A percentile compares a stretch with the other conserved stretches of the same genome.
These are phyloP conservation scores for Solanum piurae DNA, from an alignment of 257 asterid genomes.

Conservation along the genomic window DNA sequence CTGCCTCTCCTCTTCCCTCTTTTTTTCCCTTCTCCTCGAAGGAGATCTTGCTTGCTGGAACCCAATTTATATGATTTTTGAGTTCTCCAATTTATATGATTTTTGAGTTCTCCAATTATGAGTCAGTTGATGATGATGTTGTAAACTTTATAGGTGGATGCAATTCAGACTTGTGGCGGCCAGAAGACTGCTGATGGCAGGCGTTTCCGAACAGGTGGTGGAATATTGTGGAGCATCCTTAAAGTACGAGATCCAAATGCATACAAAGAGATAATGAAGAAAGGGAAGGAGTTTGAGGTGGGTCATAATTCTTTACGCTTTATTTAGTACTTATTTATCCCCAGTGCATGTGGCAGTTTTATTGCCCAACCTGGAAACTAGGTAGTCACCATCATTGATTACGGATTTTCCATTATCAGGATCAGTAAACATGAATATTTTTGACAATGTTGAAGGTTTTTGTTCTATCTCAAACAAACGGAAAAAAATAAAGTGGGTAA, in stretches of 20 bases:
- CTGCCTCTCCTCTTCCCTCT: neutral
- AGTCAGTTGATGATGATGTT: neutral
- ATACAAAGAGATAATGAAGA: slow-evolving; percentile 82
- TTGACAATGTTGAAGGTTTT: neutral
- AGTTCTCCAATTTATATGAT: neutral
- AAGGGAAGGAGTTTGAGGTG: slow-evolving; percentile 92
- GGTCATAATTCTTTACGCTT: neutral
- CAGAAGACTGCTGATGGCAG: slow-evolving; percentile 73
- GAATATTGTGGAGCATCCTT: slow-evolving; percentile 81
- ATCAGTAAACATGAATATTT: neutral
- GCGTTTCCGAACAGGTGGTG: slow-evolving; percentile 74
- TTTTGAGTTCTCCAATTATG: neutral
- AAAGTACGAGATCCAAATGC: slow-evolving; percentile 84
- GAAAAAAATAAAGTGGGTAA: neutral
- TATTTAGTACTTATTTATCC: neutral
- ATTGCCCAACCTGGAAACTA: neutral
- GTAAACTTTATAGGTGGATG: slow-evolving; percentile 59
- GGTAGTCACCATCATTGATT: neutral
- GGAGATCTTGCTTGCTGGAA: neutral
- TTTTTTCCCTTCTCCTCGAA: neutral
- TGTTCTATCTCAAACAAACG: neutral
- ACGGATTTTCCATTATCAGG: neutral
- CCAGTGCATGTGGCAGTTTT: neutral
- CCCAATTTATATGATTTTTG: too few relatives aligned
- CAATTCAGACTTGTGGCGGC: slow-evolving; percentile 92